Evolutionary conservation across 352 stramenopile genomes (phyloP).

Genomic region (Globisporangium parvum): DNA sequence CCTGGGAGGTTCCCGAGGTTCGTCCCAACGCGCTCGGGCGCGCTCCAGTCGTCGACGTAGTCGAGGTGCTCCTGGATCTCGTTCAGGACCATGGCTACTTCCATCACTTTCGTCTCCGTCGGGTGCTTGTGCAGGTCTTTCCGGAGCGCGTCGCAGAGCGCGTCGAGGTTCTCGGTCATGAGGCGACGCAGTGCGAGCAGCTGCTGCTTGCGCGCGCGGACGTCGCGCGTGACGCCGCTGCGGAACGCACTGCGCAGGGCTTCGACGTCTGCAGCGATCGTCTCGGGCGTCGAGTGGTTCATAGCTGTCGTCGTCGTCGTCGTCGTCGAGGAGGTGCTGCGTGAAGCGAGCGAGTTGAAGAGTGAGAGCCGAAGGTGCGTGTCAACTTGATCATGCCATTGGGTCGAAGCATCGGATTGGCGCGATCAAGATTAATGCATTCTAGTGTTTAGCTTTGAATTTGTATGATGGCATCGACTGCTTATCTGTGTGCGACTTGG

Average conservation of each 20-base stretch:
- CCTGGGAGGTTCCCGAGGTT: slow-evolving; percentile 58
- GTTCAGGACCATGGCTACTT: slow-evolving; percentile 35
- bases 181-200: slow-evolving; percentile 43
- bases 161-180: slow-evolving; percentile 37
- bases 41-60: slow-evolving; percentile 60
- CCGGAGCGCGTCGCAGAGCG: slow-evolving; percentile 45
- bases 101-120: slow-evolving; percentile 48
- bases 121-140: slow-evolving; percentile 72
- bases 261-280: slow-evolving; percentile 31
- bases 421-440: too few relatives aligned
- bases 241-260: slow-evolving; percentile 45
- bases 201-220: slow-evolving; percentile 32
- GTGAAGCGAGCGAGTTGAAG: too few relatives aligned
- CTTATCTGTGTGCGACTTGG: too few relatives aligned
- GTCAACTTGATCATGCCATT: too few relatives aligned
- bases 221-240: slow-evolving; percentile 34
- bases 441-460: too few relatives aligned
- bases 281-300: too few relatives aligned
- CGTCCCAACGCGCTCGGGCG: slow-evolving; percentile 38
- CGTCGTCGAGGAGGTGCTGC: too few relatives aligned
- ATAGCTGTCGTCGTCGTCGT: too few relatives aligned
- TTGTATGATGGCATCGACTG: too few relatives aligned
- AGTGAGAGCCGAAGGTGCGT: too few relatives aligned
- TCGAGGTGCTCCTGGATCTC: slow-evolving; percentile 77
- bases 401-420: too few relatives aligned